A percentile compares a stretch with the other conserved stretches of the same genome.
Evolutionary conservation across 257 asterid genomes (phyloP).

Genomic region (Coffea eugenioides): DNA sequence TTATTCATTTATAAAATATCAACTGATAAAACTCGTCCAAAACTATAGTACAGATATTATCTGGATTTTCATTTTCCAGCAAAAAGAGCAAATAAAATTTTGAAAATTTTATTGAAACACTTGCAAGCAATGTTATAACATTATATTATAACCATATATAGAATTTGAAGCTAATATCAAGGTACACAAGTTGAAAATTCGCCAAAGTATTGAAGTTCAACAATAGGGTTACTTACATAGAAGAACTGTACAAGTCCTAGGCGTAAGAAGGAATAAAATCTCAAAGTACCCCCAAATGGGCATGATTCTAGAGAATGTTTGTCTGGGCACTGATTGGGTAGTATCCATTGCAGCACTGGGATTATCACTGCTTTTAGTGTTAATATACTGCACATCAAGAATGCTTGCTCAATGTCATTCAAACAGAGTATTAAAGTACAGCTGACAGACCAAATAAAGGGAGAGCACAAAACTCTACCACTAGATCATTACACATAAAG

Average conservation of each 20-base stretch:
- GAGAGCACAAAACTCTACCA: background rate
- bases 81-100: background rate
- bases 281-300: constrained; percentile 50
- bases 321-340: constrained; percentile 62
- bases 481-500: background rate
- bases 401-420: constrained; percentile 4
- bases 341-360: constrained; percentile 77
- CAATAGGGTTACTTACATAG: constrained; percentile 63
- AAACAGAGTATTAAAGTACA: background rate
- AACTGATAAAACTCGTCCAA: background rate
- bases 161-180: too few relatives aligned
- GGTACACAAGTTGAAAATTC: background rate
- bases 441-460: background rate
- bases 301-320: constrained; percentile 41
- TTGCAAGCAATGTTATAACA: too few relatives aligned
- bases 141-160: too few relatives aligned
- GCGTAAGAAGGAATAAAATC: constrained; percentile 71
- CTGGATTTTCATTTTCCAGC: background rate
- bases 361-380: constrained; percentile 62
- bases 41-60: background rate
- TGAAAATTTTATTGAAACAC: too few relatives aligned
- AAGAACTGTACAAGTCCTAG: constrained; percentile 71
- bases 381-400: constrained; percentile 63
- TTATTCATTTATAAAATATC: constrained; percentile 6
- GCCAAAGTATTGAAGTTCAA: background rate